phyloP scores from a whole-genome alignment of 257 asterid species.

The Echium plantagineum region DNA sequence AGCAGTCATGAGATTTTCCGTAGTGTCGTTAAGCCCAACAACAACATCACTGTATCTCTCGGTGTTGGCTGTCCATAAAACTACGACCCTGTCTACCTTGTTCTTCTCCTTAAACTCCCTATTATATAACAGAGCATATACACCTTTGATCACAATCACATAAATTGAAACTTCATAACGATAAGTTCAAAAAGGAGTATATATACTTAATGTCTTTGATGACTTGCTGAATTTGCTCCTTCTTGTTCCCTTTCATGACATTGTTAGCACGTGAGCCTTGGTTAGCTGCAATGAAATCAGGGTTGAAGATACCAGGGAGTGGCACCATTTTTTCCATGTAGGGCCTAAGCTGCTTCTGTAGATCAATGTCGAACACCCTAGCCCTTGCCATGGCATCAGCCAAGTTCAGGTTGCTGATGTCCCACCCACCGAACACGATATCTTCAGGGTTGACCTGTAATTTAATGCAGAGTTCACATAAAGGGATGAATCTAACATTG shows the following conservation, averaged over 20 bases:
- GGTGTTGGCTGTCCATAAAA: constrained; percentile 97
- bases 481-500: neutral
- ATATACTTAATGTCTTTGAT: constrained; percentile 71
- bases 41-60: constrained; percentile 85
- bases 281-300: constrained; percentile 98
- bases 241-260: constrained; percentile 73
- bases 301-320: constrained; percentile 86
- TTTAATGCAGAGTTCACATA: constrained; percentile 1
- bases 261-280: constrained; percentile 91
- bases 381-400: constrained; percentile 98
- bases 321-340: constrained; percentile 99
- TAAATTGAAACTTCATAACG: neutral
- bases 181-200: neutral
- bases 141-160: neutral
- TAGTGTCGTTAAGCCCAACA: constrained; percentile 78
- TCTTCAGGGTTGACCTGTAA: constrained; percentile 83
- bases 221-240: constrained; percentile 70
- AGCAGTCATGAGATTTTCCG: constrained; percentile 66
- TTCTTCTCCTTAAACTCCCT: constrained; percentile 91
- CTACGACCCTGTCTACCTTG: constrained; percentile 77
- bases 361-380: constrained; percentile 81
- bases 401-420: constrained; percentile 84
- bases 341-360: constrained; percentile 87
- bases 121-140: neutral
- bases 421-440: constrained; percentile 96